Base-by-base conservation (phyloP, 2,329 filamentous ascomycete genomes). In the Ilyonectria sp. region DNA sequence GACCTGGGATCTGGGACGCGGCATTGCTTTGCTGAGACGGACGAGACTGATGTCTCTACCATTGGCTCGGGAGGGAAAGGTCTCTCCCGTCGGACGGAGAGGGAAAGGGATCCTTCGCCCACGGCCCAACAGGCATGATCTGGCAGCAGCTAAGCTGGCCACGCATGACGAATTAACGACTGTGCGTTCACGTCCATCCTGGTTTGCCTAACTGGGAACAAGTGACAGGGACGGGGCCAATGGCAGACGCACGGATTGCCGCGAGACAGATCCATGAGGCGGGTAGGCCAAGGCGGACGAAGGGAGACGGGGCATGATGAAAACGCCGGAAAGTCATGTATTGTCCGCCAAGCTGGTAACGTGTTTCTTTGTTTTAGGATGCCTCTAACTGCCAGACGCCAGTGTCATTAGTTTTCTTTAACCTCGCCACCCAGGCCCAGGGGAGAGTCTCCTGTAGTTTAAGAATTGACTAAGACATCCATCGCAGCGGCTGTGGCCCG, bases 141-240 rank as follows among this genome's bases (percentile, higher is more conserved):
- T 17, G n/a, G 40, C 15, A 8, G 8, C 5, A 44, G 17, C 54
- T 37, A 29, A 56, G 43, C 29, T 31, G 37, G 54, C 43, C 35
- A 44, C 54, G 23, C 44, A 50, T 52, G 52, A 53, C 23, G 40
- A n/a, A 43, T 43, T 7, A 17, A 46, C n/a, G 43, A 26, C 9
- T 6, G 29, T 29, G 19, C 46, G 55, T 62, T 43, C 44, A 31
- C 52, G 52, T 23, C 31, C 26, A n/a, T 49, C 55, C 62, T 21
- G 33, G 49, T 56, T 65, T 65, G 31, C 62, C 62, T 60, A 65
- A 65, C 62, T 65, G 50, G 62, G 62, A 60, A 43, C 11, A 33
- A 33, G 23, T 29, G 44, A 43, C 43, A 43, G 37, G 31, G 40
- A 60, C 50, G 50, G 29, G 31, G 50, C 62, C 62, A 65, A 65